Base-by-base conservation (phyloP, 2,329 filamentous ascomycete genomes). In the Cordyceps pruinosa region DNA sequence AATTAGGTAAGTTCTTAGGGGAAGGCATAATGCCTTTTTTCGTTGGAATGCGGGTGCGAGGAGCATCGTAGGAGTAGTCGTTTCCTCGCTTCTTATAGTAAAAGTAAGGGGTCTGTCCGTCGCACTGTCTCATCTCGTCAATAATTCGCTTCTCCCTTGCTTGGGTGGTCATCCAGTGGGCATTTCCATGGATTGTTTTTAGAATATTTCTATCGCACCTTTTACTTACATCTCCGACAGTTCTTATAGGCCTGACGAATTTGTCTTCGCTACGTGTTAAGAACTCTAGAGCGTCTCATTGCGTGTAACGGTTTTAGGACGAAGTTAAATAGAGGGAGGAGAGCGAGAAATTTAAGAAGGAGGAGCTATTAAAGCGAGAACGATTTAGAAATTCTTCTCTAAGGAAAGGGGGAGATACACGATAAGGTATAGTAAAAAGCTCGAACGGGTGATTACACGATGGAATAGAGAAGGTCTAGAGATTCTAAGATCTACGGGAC, bases 161-260 rank as follows among this genome's bases (percentile, higher is more conserved):
- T n/a, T 19, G 37, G 35, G n/a, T n/a, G 35, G 35, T 37, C 17
- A 6, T n/a, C 17, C 28, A 32, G 10, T 6, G 28, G 28, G 5
- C 10, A 32, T 5, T 32, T 6, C 6, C 10, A 32, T 5, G 28
- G 10, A 10, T 5, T 32, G 28, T 5, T 5, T 6, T 32, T 10
- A 10, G 28, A 5, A 32, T 6, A 32, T 5, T 32, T n/a, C n/a
- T 21, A 7, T 41, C 78, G 75, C 66, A 84, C 84, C 76, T 86
- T 87, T 71, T 87, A 84, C 68, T 87, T 87, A 60, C 84, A 78
- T 59, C 78, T 76, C 70, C 85, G 86, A 72, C 84, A 87, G 61
- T 75, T 80, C 61, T 85, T 80, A 68, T 84, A 87, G 41, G 84
- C 84, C 63, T 83, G 79, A 26, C 81, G 80, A 52, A 79, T 86